Base-by-base conservation (phyloP, 345 rosid species). In the Draba incana region DNA sequence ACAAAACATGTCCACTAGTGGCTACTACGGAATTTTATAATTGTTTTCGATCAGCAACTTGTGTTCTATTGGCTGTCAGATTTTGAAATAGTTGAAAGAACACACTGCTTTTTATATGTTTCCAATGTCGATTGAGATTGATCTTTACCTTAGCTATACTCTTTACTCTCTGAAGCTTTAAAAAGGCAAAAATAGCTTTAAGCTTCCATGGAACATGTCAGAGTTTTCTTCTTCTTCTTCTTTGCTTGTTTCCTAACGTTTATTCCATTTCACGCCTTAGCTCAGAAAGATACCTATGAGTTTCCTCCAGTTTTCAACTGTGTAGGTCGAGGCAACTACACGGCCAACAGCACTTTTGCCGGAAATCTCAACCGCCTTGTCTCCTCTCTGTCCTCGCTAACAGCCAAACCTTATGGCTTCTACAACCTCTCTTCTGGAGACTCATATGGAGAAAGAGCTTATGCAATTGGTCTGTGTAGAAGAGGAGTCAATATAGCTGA, bases 391-490 rank as follows among this genome's bases (percentile, higher is more conserved):
- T 49, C 64, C 12, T 68, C 78, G 10, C 66, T 57, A 1, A 55
- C 20, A 56, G 3, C 74, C 2, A 43, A 10, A 50, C 3, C 69
- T 68, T 77, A 62, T 57, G 80, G 77, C 27, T 77, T 77, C 70
- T 72, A 77, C 69, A 77, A 66, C 59, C 15, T 77, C 43, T 53
- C 77, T 37, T 59, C 57, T 8, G 74, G 69, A 3, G 53, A 57
- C 14, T 56, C 75, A 8, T 62, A 60, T 35, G 62, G 47, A 57
- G 77, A 78, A 46, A 31, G 30, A 46, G 81, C 71, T 41, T 58
- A 80, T 3, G 84, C 71, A 43, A 47, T 53, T 30, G 79, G 61
- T 14, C 62, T 79, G 0, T 84, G 85, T 46, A 76, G 84, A 74
- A 78, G 86, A 62, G 88, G 82, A 44, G 78, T 59, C 24, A 62